Evolutionary conservation across 306 rosid species (phyloP), one percentile per base, ranked within the genome.

Genomic region (Quercus rubra): DNA sequence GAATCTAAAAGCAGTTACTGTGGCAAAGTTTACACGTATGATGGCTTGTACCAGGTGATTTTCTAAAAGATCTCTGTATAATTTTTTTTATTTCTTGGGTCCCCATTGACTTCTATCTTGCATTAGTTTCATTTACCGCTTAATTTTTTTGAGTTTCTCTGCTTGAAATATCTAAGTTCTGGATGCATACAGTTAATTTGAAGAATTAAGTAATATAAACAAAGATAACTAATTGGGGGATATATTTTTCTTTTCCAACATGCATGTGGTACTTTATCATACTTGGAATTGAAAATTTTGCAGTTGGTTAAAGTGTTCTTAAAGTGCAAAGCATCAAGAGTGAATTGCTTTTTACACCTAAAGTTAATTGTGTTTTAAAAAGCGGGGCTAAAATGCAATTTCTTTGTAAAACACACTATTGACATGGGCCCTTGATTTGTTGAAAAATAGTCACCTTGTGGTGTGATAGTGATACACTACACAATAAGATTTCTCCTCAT

Each of bases 21-120:
- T 74, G 88, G 93, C 30, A 95, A 89, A 91, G 84, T 95, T 20
- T 95, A 95, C 88, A 95, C 99, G 11, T 95, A 93, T 41, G 99
- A 95, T 87, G 99, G 99, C 28, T 90, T 95, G 84, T 95, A 95
- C 88, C 88, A 93, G 94, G 99, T 95, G 87, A 73, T 71, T 77
- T 23, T 57, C 33, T 78, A 59, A 76, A 74, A 51, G 41, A 28
- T 41, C 46, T 71, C 6, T 41, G 35, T 63, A 21, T 52, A 30
- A 71, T 79, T 5, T 76, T 4, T 69, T 71, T 46, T 14, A 27
- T 58, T 23, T 72, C 43, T 54, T 3, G 18, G 23, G 62, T 52
- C 9, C n/a, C 70, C 54, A 57, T 23, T 54, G 11, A 54, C 31
- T 5, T 55, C 41, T 28, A 35, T 63, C 59, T 56, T 76, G 18